Percentiles rank a stretch among this genome's conserved stretches.
Conservation (phyloP, 768 basidiomycete genomes). For the Astraeus odoratus region DNA sequence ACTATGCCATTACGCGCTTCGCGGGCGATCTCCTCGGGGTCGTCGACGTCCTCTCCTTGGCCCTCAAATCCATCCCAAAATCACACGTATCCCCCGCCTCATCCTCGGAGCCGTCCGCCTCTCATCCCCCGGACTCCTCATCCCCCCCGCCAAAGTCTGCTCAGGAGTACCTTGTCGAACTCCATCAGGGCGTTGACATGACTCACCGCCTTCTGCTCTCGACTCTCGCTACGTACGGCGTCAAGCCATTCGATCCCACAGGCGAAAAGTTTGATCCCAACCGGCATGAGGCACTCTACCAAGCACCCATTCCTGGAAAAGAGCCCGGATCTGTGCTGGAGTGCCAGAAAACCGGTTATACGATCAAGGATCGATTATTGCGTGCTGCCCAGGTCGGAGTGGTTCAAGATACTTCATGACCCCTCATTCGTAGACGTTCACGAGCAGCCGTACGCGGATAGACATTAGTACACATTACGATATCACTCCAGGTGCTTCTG, state of each 20-base stretch:
- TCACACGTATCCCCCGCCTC: conserved; percentile 33
- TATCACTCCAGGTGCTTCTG: conserved; percentile 24
- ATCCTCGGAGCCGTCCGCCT: conserved; percentile 24
- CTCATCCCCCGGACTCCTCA: conserved; percentile 26
- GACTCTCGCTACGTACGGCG: conserved; percentile 86
- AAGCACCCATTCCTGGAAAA: conserved; percentile 85
- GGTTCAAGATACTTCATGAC: conserved; percentile 56
- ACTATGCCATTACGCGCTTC: conserved; percentile 90
- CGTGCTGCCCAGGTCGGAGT: conserved; percentile 97
- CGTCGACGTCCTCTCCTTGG: conserved; percentile 83
- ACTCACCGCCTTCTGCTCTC: conserved; percentile 87
- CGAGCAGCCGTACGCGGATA: too few species aligned
- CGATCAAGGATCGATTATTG: conserved; percentile 88
- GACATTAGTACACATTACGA: too few species aligned
- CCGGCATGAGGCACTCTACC: conserved; percentile 90
- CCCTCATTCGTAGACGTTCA: conserved; percentile 1
- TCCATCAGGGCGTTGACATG: conserved; percentile 84
- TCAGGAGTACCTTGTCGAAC: conserved; percentile 53
- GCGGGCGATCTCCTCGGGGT: conserved; percentile 86
- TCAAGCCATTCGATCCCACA: conserved; percentile 86
- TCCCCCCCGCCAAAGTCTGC: conserved; percentile 42
- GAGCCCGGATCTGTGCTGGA: conserved; percentile 87
- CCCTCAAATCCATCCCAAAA: conserved; percentile 70
- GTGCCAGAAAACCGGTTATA: conserved; percentile 87
- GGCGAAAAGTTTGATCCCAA: conserved; percentile 96